phyloP scores from a whole-genome alignment of 169 alveolate species.

The Babesia caballi region DNA sequence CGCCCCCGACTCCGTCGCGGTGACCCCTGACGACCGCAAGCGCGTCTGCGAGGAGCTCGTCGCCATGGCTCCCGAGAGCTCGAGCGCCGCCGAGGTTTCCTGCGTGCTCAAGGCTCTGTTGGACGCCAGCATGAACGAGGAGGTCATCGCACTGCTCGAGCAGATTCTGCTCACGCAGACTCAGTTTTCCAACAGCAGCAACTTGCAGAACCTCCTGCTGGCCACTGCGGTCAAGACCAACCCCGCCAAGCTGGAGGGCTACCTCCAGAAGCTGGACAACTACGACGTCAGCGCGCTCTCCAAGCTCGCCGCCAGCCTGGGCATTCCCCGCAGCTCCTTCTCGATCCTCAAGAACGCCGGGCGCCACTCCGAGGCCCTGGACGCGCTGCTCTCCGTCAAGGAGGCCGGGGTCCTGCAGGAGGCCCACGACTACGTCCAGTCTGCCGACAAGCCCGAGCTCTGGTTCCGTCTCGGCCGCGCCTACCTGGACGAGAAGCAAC shows the following conservation, averaged over 20 bases:
- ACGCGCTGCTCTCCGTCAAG: slow-evolving; percentile 61
- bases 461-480: slow-evolving; percentile 97
- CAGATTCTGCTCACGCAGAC: slow-evolving; percentile 69
- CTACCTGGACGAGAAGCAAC: slow-evolving; percentile 82
- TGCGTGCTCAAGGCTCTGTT: slow-evolving; percentile 97
- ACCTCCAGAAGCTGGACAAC: slow-evolving; percentile 74
- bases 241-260: slow-evolving; percentile 76
- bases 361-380: slow-evolving; percentile 36
- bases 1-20: not conserved
- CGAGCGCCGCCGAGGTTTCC: slow-evolving; percentile 93
- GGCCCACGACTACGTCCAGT: slow-evolving; percentile 69
- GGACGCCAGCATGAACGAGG: slow-evolving; percentile 95
- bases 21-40: not conserved
- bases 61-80: slow-evolving; percentile 88
- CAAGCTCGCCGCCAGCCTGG: slow-evolving; percentile 30
- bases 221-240: slow-evolving; percentile 75
- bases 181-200: slow-evolving; percentile 94
- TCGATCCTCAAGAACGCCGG: slow-evolving; percentile 22
- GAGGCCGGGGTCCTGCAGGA: slow-evolving; percentile 70
- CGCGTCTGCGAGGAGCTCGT: slow-evolving; percentile 31
- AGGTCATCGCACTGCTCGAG: slow-evolving; percentile 87
- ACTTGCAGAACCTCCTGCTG: slow-evolving; percentile 81
- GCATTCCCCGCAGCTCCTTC: slow-evolving; percentile 26
- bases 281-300: slow-evolving; percentile 57
- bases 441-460: slow-evolving; percentile 76